Evolutionary conservation across 1,284 basidiomycete genomes (phyloP), one percentile per base, ranked within the genome.

Genomic region (Ceratobasidium papillatum): DNA sequence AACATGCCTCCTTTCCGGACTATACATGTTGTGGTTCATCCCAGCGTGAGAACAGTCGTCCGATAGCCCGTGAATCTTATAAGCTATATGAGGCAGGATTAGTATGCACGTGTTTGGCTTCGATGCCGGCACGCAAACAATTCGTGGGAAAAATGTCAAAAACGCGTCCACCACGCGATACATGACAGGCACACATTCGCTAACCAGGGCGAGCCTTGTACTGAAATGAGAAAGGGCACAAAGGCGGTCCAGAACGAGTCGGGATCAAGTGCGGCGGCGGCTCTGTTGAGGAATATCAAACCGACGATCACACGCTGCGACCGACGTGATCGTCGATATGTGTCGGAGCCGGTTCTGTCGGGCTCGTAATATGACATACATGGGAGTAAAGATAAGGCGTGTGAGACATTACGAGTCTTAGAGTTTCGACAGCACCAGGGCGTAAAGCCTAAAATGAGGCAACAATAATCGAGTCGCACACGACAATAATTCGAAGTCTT

Each of bases 21-120:
- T 7, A 5, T 41, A 14, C 38, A 5, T 5, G 38, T 14, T 41
- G 7, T 14, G 5, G 38, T 5, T 14, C 5, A 7, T 41, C 7
- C 38, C 38, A 25, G 52, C 27, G 52, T 32, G 52, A 54, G 27
- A 30, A 30, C 25, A 25, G 19, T 9, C 7, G 45, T 32, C 32
- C 54, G 54, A 58, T 36, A 58, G 17, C 4, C 3, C 3, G 51
- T 17, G 25, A 52, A 52, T 52, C 27, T 27, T 4, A 19, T 58
- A 11, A 12, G 19, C 64, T 43, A 9, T n/a, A 32, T 3, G 22
- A 9, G 49, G 63, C 32, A 14, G 25, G 19, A 66, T 66, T 66
- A 52, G 64, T 47, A 49, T 66, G 64, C 47, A 36, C 19, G 64
- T 66, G 64, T 66, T 66, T 66, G 64, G 32, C 34, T 27, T 30